Evolutionary conservation across 768 basidiomycete genomes (phyloP), one percentile per base, ranked within the genome.

Genomic region (Pleurotus salmoneostramineus): DNA sequence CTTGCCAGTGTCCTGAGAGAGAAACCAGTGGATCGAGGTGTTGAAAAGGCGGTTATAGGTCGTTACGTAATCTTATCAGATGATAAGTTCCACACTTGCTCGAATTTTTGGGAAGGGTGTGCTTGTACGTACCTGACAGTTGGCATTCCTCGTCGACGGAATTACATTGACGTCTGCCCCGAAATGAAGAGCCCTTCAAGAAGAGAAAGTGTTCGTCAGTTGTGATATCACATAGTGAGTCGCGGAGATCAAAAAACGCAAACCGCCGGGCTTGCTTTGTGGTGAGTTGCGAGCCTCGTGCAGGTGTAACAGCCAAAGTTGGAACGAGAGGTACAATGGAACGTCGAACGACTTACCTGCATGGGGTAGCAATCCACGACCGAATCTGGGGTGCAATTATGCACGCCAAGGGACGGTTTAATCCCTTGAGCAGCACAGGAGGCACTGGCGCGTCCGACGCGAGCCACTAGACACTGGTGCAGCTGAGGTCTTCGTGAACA

Each of bases 281-380:
- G 17, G 43, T 55, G 52, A 40, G 27, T 55, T 55, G 52, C 52
- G 52, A 55, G 52, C 52, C 52, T 55, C 52, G 40, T 55, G 52
- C 11, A 11, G 36, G 17, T 5, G 52, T 40, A 21, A 42, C 52
- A 31, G 52, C 8, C 15, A 55, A 42, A 37, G 40, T 37, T 6
- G 52, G 10, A 42, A 43, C 40, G 52, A 55, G n/a, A 7, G 37
- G 40, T 55, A 55, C 52, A 55, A 55, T 40, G 52, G 52, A 55
- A 36, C 34, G 35, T 37, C 35, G 36, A 31, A n/a, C 37, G 37
- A 44, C 33, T 14, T 17, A 35, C 15, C n/a, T 51, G 50, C 14
- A 45, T 11, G 21, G 50, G 50, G 50, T 33, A 51, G 34, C 36
- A 12, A 37, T 15, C 36, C 6, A 42, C 31, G 37, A 14, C 15